Conservation (phyloP, 75 land plant genomes). For the Chamaecyparis obtusa region DNA sequence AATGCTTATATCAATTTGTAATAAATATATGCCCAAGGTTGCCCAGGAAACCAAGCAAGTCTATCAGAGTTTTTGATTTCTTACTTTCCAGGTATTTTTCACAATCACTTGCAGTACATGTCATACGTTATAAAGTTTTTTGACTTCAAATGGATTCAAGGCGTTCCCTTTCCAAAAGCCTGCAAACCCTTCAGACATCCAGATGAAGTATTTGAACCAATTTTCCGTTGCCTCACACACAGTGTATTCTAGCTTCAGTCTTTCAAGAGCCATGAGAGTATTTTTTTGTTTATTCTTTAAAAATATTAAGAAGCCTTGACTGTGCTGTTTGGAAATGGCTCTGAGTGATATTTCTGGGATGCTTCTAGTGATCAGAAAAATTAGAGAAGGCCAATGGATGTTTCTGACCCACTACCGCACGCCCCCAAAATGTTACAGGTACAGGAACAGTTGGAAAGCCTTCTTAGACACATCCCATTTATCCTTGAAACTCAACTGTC, state of each 20-base stretch:
- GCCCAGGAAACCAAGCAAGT: constrained; percentile 7
- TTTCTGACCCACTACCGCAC: too few relatives aligned
- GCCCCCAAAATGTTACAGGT: too few relatives aligned
- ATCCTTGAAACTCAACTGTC: neutral
- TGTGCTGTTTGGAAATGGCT: too few relatives aligned
- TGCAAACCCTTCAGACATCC: constrained; percentile 33
- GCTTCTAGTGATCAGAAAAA: too few relatives aligned
- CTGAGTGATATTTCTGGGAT: too few relatives aligned
- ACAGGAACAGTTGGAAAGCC: too few relatives aligned
- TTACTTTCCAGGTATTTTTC: constrained; percentile 5
- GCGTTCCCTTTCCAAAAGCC: constrained; percentile 58
- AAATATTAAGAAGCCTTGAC: too few relatives aligned
- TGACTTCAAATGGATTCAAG: constrained; percentile 50
- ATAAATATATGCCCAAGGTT: neutral
- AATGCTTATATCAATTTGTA: neutral
- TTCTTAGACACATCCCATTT: too few relatives aligned
- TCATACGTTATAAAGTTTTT: constrained; percentile 50
- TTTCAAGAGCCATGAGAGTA: constrained; percentile 22
- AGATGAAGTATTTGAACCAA: constrained; percentile 29
- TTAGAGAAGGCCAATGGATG: too few relatives aligned
- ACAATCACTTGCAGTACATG: constrained; percentile 27
- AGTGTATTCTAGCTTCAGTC: constrained; percentile 49
- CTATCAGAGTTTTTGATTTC: constrained; percentile 35
- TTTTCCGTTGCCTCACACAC: constrained; percentile 25
- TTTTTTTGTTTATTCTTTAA: too few relatives aligned